Conservation (phyloP, 768 basidiomycete genomes). For the Lentinula edodes region DNA sequence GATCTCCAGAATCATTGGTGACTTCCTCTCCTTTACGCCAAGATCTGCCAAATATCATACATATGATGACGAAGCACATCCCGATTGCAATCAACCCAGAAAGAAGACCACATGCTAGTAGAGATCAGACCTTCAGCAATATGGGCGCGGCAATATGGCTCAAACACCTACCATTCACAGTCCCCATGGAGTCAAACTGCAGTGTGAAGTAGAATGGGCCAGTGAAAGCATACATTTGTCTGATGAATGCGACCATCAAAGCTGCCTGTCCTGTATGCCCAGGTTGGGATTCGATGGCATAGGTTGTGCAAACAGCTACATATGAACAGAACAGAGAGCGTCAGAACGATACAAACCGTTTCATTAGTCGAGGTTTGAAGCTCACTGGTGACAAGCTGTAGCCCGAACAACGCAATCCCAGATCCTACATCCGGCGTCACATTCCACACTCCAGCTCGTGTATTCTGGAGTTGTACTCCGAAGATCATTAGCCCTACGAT, state of each 20-base stretch:
- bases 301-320: constrained; percentile 2
- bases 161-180: neutral
- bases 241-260: constrained; percentile 1
- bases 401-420: constrained; percentile 1
- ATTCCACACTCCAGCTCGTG: constrained; percentile 1
- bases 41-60: constrained; percentile 1
- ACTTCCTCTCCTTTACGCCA: neutral
- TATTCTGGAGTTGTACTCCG: neutral
- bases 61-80: neutral
- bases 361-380: neutral
- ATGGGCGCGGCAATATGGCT: neutral
- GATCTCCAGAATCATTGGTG: neutral
- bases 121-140: neutral
- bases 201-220: constrained; percentile 3
- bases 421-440: constrained; percentile 4
- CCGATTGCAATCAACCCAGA: neutral
- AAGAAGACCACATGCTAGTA: neutral
- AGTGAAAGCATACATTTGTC: constrained; percentile 5
- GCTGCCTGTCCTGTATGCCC: neutral
- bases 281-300: constrained; percentile 6
- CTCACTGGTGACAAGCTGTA: constrained; percentile 4
- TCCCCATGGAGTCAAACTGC: neutral
- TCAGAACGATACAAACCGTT: neutral
- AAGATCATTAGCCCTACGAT: constrained; percentile 2
- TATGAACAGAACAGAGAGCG: no score